phyloP scores from a whole-genome alignment of 1,284 basidiomycete species.

The Ceratobasidium sp. region DNA sequence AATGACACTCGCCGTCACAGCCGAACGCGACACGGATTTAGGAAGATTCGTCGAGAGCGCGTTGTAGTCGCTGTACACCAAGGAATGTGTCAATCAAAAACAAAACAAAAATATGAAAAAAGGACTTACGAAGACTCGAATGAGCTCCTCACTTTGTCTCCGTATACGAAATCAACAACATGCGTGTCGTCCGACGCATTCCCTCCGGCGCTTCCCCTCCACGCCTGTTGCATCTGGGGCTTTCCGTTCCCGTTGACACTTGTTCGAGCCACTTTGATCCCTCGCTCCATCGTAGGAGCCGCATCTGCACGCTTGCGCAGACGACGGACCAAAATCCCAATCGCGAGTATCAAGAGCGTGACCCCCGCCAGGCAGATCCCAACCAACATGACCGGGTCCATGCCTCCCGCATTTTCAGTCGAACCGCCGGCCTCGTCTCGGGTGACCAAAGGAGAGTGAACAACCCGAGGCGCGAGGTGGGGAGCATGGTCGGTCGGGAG shows the following conservation, averaged over 20 bases:
- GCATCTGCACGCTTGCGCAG: neutral
- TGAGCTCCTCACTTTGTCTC: slow-evolving; percentile 15
- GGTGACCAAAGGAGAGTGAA: neutral
- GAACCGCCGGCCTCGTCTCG: neutral
- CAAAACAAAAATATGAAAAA: neutral
- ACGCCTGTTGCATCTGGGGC: neutral
- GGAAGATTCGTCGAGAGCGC: neutral
- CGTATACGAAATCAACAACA: slow-evolving; percentile 22
- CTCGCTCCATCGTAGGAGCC: slow-evolving; percentile 9
- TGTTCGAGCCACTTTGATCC: neutral
- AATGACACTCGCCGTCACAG: neutral
- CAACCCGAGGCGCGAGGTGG: neutral
- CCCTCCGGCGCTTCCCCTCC: neutral
- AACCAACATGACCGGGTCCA: slow-evolving; percentile 6
- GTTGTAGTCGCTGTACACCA: slow-evolving; percentile 12
- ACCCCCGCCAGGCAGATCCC: slow-evolving; percentile 12
- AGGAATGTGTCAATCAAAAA: neutral
- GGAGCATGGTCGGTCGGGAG: neutral
- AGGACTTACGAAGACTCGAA: slow-evolving; percentile 21
- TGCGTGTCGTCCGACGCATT: slow-evolving; percentile 32
- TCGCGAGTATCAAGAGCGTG: neutral
- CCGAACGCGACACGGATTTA: neutral
- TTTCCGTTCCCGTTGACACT: neutral
- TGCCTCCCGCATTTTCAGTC: neutral
- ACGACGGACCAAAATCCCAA: neutral